A percentile compares a stretch with the other conserved stretches of the same genome.
These are phyloP conservation scores for Annulohypoxylon maeteangense DNA, from an alignment of 495 filamentous ascomycete genomes.

Conservation along the genomic window DNA sequence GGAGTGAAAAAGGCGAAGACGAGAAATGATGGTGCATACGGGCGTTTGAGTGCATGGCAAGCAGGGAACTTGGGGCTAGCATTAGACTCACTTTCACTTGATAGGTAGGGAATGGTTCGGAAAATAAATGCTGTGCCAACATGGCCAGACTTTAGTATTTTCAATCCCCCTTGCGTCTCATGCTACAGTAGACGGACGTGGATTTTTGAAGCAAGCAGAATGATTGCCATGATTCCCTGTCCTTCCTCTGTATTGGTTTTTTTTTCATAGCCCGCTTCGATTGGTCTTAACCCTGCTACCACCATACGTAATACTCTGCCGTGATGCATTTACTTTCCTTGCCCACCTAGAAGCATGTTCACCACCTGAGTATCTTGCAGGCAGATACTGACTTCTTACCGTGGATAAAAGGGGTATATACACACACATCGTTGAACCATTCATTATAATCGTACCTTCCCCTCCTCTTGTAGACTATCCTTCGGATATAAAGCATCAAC, in stretches of 20 bases:
- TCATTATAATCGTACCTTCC: not conserved
- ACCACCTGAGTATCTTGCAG: not conserved
- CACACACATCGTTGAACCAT: not conserved
- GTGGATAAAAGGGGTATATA: not conserved
- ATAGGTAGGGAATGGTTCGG: conserved; percentile 33
- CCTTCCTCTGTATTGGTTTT: not conserved
- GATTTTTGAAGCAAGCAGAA: not conserved
- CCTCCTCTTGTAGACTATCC: not conserved
- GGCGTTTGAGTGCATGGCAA: conserved; percentile 41
- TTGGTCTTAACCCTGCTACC: not conserved
- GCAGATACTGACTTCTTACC: no score
- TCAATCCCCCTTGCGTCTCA: not conserved
- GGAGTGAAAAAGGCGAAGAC: conserved; percentile 35
- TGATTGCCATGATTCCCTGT: not conserved
- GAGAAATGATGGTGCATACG: conserved; percentile 18
- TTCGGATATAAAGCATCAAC: no score
- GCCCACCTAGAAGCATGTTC: not conserved
- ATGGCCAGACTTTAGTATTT: not conserved
- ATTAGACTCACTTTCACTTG: conserved; percentile 42
- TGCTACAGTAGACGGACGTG: not conserved
- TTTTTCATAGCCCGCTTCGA: not conserved
- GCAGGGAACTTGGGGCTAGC: conserved; percentile 23
- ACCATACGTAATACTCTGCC: not conserved
- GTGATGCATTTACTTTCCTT: not conserved
- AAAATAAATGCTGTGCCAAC: conserved; percentile 30